A percentile compares a stretch with the other conserved stretches of the same genome.
These are phyloP conservation scores for Echium plantagineum DNA, from an alignment of 257 asterid species.

Conservation along the genomic window DNA sequence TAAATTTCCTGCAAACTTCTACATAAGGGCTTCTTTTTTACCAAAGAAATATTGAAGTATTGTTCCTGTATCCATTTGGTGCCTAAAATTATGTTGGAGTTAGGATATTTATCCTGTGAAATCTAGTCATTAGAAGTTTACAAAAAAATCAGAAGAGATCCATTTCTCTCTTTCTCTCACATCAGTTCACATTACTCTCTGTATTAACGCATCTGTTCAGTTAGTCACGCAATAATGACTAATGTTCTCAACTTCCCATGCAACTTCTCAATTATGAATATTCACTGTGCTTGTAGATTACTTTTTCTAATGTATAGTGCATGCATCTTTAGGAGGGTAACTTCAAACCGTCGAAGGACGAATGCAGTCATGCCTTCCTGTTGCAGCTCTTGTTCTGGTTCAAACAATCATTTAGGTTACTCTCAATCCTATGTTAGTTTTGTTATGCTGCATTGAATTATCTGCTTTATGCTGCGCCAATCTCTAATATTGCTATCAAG, in stretches of 20 bases:
- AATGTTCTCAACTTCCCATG: background rate
- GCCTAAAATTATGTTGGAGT: too few species aligned
- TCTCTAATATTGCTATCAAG: too few species aligned
- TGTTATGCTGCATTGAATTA: background rate
- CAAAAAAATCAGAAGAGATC: too few species aligned
- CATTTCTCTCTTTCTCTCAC: too few species aligned
- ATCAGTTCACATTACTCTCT: too few species aligned
- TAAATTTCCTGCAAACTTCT: too few species aligned
- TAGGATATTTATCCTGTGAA: too few species aligned
- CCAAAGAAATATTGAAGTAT: too few species aligned
- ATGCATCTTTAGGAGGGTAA: conserved; percentile 62
- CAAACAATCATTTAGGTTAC: conserved; percentile 88
- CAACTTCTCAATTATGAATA: background rate
- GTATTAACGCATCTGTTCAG: background rate
- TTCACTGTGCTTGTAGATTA: conserved; percentile 3
- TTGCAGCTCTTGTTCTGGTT: conserved; percentile 96
- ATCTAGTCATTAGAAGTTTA: too few species aligned
- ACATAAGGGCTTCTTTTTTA: too few species aligned
- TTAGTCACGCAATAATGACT: background rate
- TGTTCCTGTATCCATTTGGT: too few species aligned
- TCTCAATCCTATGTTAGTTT: conserved; percentile 7
- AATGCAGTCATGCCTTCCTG: conserved; percentile 74
- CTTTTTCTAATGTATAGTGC: conserved; percentile 18
- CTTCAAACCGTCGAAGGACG: conserved; percentile 59
- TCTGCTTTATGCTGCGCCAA: background rate